Percentiles rank a stretch among this genome's conserved stretches.
These are phyloP conservation scores for Neoconidiobolus thromboides DNA, from an alignment of 371 early-diverging fungal species.

Conservation along the genomic window DNA sequence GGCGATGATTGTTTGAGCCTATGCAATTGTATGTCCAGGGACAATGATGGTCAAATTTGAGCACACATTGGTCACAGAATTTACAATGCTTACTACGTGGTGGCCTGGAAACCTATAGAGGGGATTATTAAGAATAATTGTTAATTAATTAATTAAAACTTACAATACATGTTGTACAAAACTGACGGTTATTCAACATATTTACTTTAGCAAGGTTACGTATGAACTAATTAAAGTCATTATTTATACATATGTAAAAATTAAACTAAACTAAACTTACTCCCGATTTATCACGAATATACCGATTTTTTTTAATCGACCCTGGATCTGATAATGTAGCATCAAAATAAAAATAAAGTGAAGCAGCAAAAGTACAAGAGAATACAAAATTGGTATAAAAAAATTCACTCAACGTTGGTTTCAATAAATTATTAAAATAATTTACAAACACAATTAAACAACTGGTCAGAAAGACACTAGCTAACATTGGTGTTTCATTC, in stretches of 20 bases:
- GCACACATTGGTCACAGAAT: slow-evolving; percentile 89
- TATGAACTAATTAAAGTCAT: slow-evolving; percentile 14
- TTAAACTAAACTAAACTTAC: too few relatives aligned
- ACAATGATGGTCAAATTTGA: slow-evolving; percentile 98
- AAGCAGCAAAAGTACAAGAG: slow-evolving; percentile 24
- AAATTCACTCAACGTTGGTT: slow-evolving; percentile 13
- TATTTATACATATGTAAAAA: too few relatives aligned
- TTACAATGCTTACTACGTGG: slow-evolving; percentile 96
- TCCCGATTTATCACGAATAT: too few relatives aligned
- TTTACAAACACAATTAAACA: slow-evolving; percentile 15
- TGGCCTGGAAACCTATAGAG: slow-evolving; percentile 42
- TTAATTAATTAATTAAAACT: too few relatives aligned
- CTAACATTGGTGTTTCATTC: slow-evolving; percentile 58
- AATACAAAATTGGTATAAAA: slow-evolving; percentile 39
- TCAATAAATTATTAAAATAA: background rate
- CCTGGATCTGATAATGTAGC: slow-evolving; percentile 68
- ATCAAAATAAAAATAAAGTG: slow-evolving; percentile 50
- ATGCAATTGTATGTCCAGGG: slow-evolving; percentile 90
- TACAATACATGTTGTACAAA: slow-evolving; percentile 56
- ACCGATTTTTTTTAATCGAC: slow-evolving; percentile 28
- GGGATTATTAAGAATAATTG: too few relatives aligned
- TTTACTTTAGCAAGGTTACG: slow-evolving; percentile 45
- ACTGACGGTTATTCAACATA: slow-evolving; percentile 48
- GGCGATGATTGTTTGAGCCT: slow-evolving; percentile 66
- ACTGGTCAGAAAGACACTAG: slow-evolving; percentile 68